These are phyloP conservation scores for Penicillium sp. DNA, from an alignment of 2,329 filamentous ascomycete species.

Conservation along the genomic window DNA sequence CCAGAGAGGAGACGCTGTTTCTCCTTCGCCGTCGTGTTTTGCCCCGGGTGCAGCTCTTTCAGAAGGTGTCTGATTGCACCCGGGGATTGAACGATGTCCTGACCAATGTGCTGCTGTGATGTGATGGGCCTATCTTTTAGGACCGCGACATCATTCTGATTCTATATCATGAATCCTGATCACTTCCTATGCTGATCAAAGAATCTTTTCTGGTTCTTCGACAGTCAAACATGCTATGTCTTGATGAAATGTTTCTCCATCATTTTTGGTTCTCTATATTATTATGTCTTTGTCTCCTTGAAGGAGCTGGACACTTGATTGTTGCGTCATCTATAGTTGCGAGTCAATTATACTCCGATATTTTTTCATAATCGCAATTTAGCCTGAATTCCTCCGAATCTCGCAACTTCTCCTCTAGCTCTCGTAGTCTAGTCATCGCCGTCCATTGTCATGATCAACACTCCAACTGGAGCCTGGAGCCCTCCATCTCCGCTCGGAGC, in stretches of 20 bases:
- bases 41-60: slow-evolving; percentile 1
- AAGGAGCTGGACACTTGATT: slow-evolving; percentile 5
- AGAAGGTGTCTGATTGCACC: background rate
- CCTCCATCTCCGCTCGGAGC: background rate
- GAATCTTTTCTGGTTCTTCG: background rate
- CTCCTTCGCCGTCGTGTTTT: slow-evolving; percentile 2
- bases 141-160: background rate
- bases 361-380: background rate
- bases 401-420: slow-evolving; percentile 2
- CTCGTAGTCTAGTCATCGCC: background rate
- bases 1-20: slow-evolving; percentile 1
- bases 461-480: background rate
- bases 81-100: background rate
- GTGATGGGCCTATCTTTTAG: background rate
- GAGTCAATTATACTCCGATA: background rate
- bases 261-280: background rate
- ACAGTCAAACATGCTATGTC: background rate
- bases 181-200: background rate
- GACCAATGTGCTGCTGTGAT: background rate
- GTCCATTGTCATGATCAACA: background rate
- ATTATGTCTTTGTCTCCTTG: slow-evolving; percentile 3
- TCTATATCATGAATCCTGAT: background rate
- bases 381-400: background rate
- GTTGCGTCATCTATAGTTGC: background rate
- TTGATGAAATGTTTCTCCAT: background rate